These are phyloP conservation scores for Bocquillonia castaneifolia DNA, from an alignment of 441 rosid genomes.

Conservation along the genomic window DNA sequence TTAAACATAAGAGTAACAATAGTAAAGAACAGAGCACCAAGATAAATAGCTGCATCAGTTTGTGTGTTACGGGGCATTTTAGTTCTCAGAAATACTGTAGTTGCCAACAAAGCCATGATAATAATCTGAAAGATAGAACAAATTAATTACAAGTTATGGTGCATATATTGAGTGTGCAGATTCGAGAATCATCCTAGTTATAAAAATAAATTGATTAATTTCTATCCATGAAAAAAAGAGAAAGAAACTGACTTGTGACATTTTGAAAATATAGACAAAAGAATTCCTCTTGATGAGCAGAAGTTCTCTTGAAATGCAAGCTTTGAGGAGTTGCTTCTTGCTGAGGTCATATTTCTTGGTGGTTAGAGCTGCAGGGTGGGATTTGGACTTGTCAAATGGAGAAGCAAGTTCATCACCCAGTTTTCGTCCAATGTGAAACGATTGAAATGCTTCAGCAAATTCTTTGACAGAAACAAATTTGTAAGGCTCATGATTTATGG, in stretches of 20 bases:
- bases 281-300: conserved; percentile 82
- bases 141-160: not conserved
- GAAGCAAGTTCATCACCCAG: conserved; percentile 48
- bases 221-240: too few species aligned
- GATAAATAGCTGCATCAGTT: conserved; percentile 46
- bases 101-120: conserved; percentile 34
- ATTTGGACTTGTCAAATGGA: conserved; percentile 51
- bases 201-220: too few species aligned
- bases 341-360: conserved; percentile 51
- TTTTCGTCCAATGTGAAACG: conserved; percentile 53
- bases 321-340: conserved; percentile 48
- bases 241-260: conserved; percentile 39
- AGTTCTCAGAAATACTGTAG: conserved; percentile 60
- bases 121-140: conserved; percentile 34
- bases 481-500: conserved; percentile 44
- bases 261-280: conserved; percentile 64
- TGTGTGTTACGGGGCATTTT: conserved; percentile 45
- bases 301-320: conserved; percentile 57
- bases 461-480: conserved; percentile 50
- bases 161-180: too few species aligned
- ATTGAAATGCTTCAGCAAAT: conserved; percentile 62
- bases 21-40: conserved; percentile 56
- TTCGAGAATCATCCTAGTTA: not conserved
- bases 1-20: conserved; percentile 49
- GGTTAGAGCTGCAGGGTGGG: conserved; percentile 63